Evolutionary conservation across 1,284 basidiomycete genomes (phyloP), one percentile per base, ranked within the genome.

Genomic region (Marasmius sp.): DNA sequence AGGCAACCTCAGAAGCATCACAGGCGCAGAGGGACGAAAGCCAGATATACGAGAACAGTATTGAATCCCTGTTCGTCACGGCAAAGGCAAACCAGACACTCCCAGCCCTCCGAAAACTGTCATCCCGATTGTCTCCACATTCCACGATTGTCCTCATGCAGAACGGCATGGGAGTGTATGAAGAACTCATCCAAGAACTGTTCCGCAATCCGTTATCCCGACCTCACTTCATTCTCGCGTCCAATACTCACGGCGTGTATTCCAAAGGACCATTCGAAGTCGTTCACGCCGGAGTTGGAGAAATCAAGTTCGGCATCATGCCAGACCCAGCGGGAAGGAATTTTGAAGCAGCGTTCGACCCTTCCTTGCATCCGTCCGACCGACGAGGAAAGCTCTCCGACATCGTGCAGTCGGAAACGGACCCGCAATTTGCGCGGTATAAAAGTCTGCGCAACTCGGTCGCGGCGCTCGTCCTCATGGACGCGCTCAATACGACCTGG

Each of bases 91-190:
- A 88, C 20, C 78, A 85, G 12, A 91, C 91, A 0, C 56, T 88
- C 0, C 67, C 72, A 1, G 88, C 90, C 3, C 70, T 98, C 37
- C 74, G 78, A 27, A 71, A 76, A 3, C 81, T 98, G 55, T 74
- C 84, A 6, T 84, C 84, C 9, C 86, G 94, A 20, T 75, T 98
- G 34, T 81, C 83, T 5, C 75, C 83, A 0, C 74, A 83, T 58
- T 91, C 89, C 50, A 97, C 95, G 33, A 86, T 98, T 65, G 92
- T 97, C 1, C 84, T 99, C 6, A 75, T 97, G 56, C 93, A 97
- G 72, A 98, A 98, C 73, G 96, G 89, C 73, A 80, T 97, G 88
- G 96, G 95, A 16, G 80, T 97, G 14, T 92, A 95, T 74, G 95
- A 98, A 69, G 77, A 86, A 64, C 80, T 98, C 58, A 74, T 93